Base-by-base conservation (phyloP, 192 early-diverging fungal genomes). In the Radiomyces spectabilis region DNA sequence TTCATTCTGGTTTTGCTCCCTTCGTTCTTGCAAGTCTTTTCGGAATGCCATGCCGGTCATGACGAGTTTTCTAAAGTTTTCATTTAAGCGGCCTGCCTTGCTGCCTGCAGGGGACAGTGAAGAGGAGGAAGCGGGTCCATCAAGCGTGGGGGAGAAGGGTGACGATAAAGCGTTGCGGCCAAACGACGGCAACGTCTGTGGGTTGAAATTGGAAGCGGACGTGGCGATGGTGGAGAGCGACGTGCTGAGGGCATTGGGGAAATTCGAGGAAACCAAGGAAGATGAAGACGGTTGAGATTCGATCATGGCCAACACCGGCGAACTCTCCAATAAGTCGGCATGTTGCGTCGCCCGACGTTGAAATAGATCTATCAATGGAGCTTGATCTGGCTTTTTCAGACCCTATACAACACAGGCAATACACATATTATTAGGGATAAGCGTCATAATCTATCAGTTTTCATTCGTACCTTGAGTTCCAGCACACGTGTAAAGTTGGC, bases 391-490 rank as follows among this genome's bases (percentile, higher is more conserved):
- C 10, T 75, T 73, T 31, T 75, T 75, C 10, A 86, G 43, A 18
- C 85, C 85, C 55, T 69, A 30, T 4, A 15, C 34, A 34, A 47
- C 15, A 5, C 10, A 35, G 3, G 5, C 13, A 42, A 29, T 42
- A 40, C 0, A 31, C 2, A 13, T 3, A 32, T 15, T 10, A 19
- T 2, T 27, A 49, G 24, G 9, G 1, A 61, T 6, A 5, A 32
- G 18, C 26, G 16, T 18, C 7, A 38, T 19, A 9, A n/a, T n/a
- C n/a, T n/a, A n/a, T n/a, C n/a, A n/a, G n/a, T n/a, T n/a, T n/a
- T n/a, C n/a, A n/a, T n/a, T n/a, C n/a, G n/a, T 61, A 80, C 82
- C 77, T 98, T 98, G 26, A 99, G 69, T 15, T 87, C 85, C 48
- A 99, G 69, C 19, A 95, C 79, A 41, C 83, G 83, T 42, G 86